Evolutionary conservation across 106 monocot genomes (phyloP), one percentile per base, ranked within the genome.

Genomic region (Alisma plantagoaquatica): DNA sequence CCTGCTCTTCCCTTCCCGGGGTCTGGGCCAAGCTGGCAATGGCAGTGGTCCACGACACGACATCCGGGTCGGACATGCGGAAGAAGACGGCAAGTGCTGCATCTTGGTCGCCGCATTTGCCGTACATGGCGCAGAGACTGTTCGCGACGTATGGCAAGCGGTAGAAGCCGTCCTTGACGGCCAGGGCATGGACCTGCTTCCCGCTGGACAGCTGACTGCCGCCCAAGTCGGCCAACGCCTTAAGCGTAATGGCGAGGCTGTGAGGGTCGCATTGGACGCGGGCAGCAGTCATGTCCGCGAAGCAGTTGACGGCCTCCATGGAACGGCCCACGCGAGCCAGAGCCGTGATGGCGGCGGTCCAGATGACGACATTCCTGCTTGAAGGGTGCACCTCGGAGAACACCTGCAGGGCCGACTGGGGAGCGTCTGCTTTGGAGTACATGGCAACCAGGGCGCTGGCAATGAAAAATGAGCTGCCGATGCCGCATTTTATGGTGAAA

Each of bases 331-430:
- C 65, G 21, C 68, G 79, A 28, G 66, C 76, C 7, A 92, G 77
- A 14, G 86, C 71, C 23, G 82, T 65, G 24, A 92, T 61, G 11
- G 68, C 65, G 3, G 81, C 62, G 1, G 81, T 91, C 77, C 81
- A 91, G 4, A 81, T 61, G 56, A 91, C 91, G 19, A 75, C 78
- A 57, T 86, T 91, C 25, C 57, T 59, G n/a, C n/a, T n/a, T n/a
- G n/a, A n/a, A 0, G 20, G 3, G 11, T 64, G 75, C 85, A 78
- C 85, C 33, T 91, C 85, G 46, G 73, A 62, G 75, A 91, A 86
- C 33, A 91, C 45, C 53, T 70, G 48, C 18, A 92, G 41, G 27
- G 79, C 71, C 1, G 41, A 27, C 2, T 17, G 10, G 10, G 68
- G 31, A 1, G 9, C 25, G 12, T 59, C 60, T 1, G 48, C 19